Evolutionary conservation across 768 basidiomycete genomes (phyloP).

Genomic region (Ephemerocybe angulata): DNA sequence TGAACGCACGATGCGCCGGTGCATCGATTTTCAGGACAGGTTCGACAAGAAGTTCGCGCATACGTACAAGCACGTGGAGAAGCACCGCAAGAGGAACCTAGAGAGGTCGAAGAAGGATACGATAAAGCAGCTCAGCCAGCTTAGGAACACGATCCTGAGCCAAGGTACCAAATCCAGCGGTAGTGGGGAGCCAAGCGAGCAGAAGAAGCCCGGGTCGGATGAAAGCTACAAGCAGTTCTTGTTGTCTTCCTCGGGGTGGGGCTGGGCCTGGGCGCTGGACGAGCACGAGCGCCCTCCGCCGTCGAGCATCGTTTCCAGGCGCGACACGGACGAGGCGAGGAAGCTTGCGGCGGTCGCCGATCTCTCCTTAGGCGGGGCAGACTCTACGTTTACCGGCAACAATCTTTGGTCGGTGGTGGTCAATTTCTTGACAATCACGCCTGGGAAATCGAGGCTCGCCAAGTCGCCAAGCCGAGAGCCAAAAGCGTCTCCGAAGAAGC

Average conservation of each 20-base stretch:
- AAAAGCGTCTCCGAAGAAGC: too few relatives aligned
- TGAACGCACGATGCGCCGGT: conserved; percentile 74
- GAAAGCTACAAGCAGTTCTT: conserved; percentile 33
- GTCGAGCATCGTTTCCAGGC: conserved; percentile 83
- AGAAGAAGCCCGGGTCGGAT: not conserved
- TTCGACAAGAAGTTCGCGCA: conserved; percentile 69
- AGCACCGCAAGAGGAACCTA: conserved; percentile 60
- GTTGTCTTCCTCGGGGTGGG: conserved; percentile 53
- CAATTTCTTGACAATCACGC: conserved; percentile 55
- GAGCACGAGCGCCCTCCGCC: conserved; percentile 82
- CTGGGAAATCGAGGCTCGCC: conserved; percentile 28
- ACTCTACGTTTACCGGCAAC: conserved; percentile 59
- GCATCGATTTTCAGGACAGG: conserved; percentile 53
- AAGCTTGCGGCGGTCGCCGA: conserved; percentile 73
- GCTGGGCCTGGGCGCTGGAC: conserved; percentile 84
- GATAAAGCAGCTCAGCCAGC: conserved; percentile 45
- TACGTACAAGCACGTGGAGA: conserved; percentile 56
- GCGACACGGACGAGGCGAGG: conserved; percentile 81
- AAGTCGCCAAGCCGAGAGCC: too few relatives aligned
- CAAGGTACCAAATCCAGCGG: conserved; percentile 24
- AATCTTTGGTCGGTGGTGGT: conserved; percentile 67
- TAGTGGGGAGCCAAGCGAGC: not conserved
- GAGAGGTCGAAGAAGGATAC: conserved; percentile 64
- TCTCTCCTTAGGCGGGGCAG: conserved; percentile 55
- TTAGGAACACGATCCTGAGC: conserved; percentile 33